These are phyloP conservation scores for Erodium maritimum DNA, from an alignment of 345 rosid species.

Conservation along the genomic window DNA sequence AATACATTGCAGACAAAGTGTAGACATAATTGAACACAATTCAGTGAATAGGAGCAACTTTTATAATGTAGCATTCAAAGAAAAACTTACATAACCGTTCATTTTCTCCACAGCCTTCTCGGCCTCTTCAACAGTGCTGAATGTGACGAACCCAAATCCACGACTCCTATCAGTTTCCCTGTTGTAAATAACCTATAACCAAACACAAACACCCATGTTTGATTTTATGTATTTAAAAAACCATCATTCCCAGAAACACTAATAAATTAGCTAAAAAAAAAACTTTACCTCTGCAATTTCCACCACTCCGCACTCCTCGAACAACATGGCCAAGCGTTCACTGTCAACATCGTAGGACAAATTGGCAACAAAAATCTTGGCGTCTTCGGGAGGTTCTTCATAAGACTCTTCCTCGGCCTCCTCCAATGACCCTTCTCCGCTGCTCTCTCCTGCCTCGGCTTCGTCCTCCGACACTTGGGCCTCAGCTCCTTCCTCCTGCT, in stretches of 20 bases:
- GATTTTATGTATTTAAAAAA: neutral
- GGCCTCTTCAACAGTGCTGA: conserved; percentile 83
- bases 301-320: conserved; percentile 82
- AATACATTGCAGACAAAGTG: neutral
- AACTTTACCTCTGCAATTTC: conserved; percentile 79
- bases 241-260: neutral
- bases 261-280: neutral
- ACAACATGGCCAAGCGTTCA: conserved; percentile 65
- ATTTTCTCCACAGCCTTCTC: conserved; percentile 66
- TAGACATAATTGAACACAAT: neutral
- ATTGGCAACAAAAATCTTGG: conserved; percentile 80
- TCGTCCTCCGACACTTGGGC: conserved; percentile 25
- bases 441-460: conserved; percentile 20
- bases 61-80: neutral
- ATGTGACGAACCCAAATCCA: conserved; percentile 88
- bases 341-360: conserved; percentile 76
- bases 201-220: neutral
- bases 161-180: conserved; percentile 78
- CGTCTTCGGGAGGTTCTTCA: conserved; percentile 64
- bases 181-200: conserved; percentile 65
- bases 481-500: conserved; percentile 19
- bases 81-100: conserved; percentile 54
- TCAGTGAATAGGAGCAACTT: neutral
- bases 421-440: conserved; percentile 10
- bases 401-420: conserved; percentile 23